These are phyloP conservation scores for Dendrocalamus sinicus DNA, from an alignment of 176 grass and related monocot genomes.

Conservation along the genomic window DNA sequence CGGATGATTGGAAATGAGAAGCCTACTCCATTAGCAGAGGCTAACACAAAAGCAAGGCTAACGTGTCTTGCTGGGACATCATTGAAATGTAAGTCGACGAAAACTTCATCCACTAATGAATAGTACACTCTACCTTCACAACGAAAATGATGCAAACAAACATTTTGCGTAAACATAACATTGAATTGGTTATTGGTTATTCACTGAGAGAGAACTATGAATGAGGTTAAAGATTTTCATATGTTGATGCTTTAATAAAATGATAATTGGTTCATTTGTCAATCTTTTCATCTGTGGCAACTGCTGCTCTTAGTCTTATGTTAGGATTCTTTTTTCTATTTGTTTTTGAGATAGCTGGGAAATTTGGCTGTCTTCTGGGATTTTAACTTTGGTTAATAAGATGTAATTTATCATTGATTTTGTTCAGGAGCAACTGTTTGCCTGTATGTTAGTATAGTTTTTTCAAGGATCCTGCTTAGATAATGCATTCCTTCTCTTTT, in stretches of 20 bases:
- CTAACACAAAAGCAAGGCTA: conserved; percentile 86
- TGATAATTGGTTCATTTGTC: background rate
- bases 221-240: background rate
- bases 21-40: conserved; percentile 73
- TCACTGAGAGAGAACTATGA: background rate
- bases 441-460: background rate
- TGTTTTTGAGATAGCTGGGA: background rate
- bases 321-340: background rate
- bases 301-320: background rate
- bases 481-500: background rate
- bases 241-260: background rate
- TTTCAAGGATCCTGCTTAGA: background rate
- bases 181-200: background rate
- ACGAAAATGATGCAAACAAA: background rate
- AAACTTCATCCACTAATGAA: background rate
- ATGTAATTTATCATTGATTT: background rate
- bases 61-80: conserved; percentile 89
- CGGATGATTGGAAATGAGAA: conserved; percentile 64
- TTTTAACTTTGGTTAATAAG: background rate
- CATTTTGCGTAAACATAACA: background rate
- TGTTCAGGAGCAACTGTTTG: background rate
- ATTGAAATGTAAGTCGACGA: conserved; percentile 72
- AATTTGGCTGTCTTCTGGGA: background rate
- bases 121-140: background rate
- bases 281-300: conserved; percentile 11